Base-by-base conservation (phyloP, 148 eudicot species). In the Rhododendron molle region DNA sequence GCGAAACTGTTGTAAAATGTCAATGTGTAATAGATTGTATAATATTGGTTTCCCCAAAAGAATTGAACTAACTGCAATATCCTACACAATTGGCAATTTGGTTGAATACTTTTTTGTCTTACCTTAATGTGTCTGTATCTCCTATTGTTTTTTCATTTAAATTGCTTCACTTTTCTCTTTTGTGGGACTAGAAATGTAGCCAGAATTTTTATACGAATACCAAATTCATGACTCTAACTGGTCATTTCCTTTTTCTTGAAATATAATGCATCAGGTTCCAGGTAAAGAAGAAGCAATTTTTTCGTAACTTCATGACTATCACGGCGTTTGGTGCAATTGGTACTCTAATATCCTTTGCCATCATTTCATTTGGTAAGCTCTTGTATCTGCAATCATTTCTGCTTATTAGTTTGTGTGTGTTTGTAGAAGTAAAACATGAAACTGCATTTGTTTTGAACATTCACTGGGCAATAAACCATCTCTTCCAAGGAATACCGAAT, bases 221-320 rank as follows among this genome's bases (percentile, higher is more conserved):
- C 46, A 20, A n/a, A 28, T 26, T 69, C 7, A 30, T 69, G 58
- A 58, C 62, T 79, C n/a, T 80, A 50, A 73, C 34, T 52, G 60
- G 40, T 49, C 52, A 34, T 84, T 81, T 82, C 0, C 47, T 47
- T 65, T 71, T 76, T 72, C 80, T 81, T 20, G 69, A 60, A 40
- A 81, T 79, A 38, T 81, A n/a, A 30, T 81, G 26, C 81, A 76
- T 65, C 95, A 94, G 97, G 88, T 94, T 94, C 90, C 97, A 94
- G 91, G 97, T 94, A 81, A 94, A 94, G 86, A 94, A 94, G 92
- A 94, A 94, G 88, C 94, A 92, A 54, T 94, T 94, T 87, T 94
- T 94, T 80, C 97, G 95, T 85, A 94, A 94, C 86, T 91, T 93
- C 92, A 89, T 90, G 89, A 94, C 95, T 74, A 94, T 94, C 56